Evolutionary conservation across 1,284 basidiomycete species (phyloP).

Genomic region (Heterobasidion occidentale): DNA sequence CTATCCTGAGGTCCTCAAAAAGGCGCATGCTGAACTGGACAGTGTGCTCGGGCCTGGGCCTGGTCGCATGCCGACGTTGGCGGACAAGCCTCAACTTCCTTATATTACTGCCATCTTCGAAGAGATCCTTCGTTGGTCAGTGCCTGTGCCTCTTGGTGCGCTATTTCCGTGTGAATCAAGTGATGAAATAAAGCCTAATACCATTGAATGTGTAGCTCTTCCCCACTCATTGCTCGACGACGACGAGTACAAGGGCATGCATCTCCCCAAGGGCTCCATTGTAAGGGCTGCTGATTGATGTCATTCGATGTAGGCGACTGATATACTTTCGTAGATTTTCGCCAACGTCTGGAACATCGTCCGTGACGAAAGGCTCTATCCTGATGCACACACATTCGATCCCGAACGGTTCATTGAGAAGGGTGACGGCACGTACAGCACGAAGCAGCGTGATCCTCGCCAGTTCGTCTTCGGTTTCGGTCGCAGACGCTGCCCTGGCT

Average conservation of each 20-base stretch:
- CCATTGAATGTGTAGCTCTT: neutral
- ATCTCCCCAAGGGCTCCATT: neutral
- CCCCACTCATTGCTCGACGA: neutral
- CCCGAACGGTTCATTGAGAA: conserved; percentile 39
- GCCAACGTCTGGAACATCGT: conserved; percentile 34
- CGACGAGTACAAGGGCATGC: neutral
- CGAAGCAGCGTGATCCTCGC: neutral
- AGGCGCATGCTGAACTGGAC: conserved; percentile 54
- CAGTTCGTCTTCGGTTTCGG: neutral
- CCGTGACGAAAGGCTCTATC: conserved; percentile 37
- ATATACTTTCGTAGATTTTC: conserved; percentile 16
- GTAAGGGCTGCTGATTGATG: conserved; percentile 4
- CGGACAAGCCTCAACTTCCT: conserved; percentile 39
- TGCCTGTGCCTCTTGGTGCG: conserved; percentile 24
- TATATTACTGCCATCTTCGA: conserved; percentile 20
- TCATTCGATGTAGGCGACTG: conserved; percentile 6
- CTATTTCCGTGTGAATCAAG: conserved; percentile 12
- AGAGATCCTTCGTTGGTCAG: conserved; percentile 1
- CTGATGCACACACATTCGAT: conserved; percentile 36
- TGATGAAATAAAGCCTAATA: conserved; percentile 8
- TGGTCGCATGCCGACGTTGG: conserved; percentile 42
- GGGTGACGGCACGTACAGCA: conserved; percentile 11
- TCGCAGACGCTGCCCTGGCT: conserved; percentile 38
- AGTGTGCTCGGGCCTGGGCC: conserved; percentile 28
- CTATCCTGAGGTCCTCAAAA: conserved; percentile 38